phyloP scores from a whole-genome alignment of 1,139 yeast genomes.

The Suhomyces guaymorum region DNA sequence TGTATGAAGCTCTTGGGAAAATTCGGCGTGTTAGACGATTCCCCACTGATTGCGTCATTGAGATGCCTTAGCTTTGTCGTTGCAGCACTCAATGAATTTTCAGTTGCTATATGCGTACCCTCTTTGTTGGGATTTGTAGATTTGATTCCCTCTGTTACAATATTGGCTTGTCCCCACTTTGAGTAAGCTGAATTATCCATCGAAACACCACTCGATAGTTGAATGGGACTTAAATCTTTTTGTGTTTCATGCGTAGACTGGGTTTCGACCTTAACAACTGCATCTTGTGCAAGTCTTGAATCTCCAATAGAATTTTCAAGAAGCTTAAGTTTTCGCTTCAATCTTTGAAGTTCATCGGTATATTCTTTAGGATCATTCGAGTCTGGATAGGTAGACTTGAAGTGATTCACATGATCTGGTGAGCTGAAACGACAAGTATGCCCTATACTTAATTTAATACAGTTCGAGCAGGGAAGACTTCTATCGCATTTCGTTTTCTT shows the following conservation, averaged over 20 bases:
- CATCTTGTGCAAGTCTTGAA: background rate
- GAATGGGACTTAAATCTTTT: too few relatives aligned
- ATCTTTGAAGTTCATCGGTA: conserved; percentile 9
- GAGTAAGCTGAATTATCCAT: too few relatives aligned
- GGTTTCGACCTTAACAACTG: background rate
- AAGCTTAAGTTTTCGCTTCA: conserved; percentile 13
- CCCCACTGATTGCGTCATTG: too few relatives aligned
- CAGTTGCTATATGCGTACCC: too few relatives aligned
- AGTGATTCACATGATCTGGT: conserved; percentile 16
- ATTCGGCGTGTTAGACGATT: background rate
- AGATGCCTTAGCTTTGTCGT: too few relatives aligned
- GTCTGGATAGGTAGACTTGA: conserved; percentile 3
- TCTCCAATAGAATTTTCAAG: conserved; percentile 10
- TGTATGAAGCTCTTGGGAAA: too few relatives aligned
- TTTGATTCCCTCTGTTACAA: too few relatives aligned
- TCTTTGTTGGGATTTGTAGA: too few relatives aligned
- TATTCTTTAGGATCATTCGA: background rate
- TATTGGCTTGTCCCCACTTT: too few relatives aligned
- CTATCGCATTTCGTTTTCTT: conserved; percentile 19
- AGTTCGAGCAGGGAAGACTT: conserved; percentile 15
- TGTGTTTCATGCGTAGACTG: too few relatives aligned
- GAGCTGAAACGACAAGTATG: conserved; percentile 16
- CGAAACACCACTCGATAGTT: too few relatives aligned
- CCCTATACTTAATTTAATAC: conserved; percentile 16
- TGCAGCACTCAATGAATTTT: too few relatives aligned